Evolutionary conservation across 345 rosid genomes (phyloP).

Genomic region (Salix udensis): DNA sequence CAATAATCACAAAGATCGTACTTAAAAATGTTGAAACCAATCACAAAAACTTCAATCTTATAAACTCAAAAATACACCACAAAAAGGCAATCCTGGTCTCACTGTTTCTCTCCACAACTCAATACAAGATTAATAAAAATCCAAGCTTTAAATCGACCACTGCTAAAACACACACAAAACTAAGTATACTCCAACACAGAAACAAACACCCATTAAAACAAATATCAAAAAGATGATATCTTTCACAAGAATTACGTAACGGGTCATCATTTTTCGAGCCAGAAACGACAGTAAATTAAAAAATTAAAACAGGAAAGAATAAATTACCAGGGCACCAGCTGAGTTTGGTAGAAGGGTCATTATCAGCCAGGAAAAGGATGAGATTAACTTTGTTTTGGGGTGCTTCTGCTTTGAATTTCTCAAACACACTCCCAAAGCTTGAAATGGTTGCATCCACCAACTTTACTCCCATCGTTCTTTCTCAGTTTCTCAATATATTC

Average conservation of each 20-base stretch:
- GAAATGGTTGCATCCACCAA: constrained; percentile 50
- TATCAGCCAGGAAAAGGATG: constrained; percentile 77
- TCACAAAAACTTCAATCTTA: not conserved
- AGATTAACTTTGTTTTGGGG: constrained; percentile 51
- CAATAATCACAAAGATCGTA: not conserved
- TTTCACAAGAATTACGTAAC: not conserved
- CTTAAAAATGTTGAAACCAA: not conserved
- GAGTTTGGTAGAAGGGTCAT: constrained; percentile 64
- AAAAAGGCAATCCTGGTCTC: no score
- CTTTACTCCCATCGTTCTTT: constrained; percentile 47
- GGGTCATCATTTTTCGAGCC: not conserved
- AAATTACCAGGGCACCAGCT: constrained; percentile 83
- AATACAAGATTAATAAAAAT: not conserved
- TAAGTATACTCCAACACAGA: no score
- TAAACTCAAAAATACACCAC: not conserved
- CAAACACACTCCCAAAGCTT: constrained; percentile 45
- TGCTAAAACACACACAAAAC: no score
- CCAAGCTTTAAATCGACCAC: not conserved
- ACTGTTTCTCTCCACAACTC: not conserved
- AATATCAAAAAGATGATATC: no score
- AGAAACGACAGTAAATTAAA: not conserved
- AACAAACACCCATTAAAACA: no score
- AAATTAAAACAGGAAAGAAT: not conserved
- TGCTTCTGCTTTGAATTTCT: constrained; percentile 54
- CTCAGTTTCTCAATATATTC: not conserved